Conservation (phyloP, 257 asterid genomes). For the Leptodermis oblonga region DNA sequence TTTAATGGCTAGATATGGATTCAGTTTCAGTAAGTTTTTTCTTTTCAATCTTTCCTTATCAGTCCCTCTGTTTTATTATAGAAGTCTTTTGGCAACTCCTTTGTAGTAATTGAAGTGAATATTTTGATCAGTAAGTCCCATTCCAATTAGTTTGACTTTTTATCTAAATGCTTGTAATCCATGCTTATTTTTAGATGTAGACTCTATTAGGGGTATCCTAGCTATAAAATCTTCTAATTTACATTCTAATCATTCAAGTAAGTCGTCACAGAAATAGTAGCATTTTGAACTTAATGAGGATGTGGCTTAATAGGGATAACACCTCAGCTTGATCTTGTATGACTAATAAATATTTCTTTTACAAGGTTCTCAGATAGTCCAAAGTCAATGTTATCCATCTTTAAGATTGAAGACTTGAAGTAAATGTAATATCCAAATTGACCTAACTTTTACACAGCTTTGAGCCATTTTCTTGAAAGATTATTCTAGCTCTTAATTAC, state of each 20-base stretch:
- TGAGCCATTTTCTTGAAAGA: slow-evolving; percentile 4
- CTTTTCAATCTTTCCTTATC: not conserved
- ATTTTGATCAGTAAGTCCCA: not conserved
- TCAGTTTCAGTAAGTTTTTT: slow-evolving; percentile 78
- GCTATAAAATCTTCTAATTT: not conserved
- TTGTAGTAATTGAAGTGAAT: not conserved
- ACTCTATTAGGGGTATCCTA: not conserved
- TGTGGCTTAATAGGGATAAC: no score
- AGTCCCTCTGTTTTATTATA: not conserved
- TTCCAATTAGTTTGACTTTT: not conserved
- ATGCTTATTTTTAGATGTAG: not conserved
- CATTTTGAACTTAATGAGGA: not conserved
- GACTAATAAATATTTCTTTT: no score
- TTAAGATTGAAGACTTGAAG: not conserved
- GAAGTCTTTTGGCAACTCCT: not conserved
- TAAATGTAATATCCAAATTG: not conserved
- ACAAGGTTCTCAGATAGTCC: no score
- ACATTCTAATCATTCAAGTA: not conserved
- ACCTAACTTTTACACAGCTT: not conserved
- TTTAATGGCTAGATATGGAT: slow-evolving; percentile 91
- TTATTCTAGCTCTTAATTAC: slow-evolving; percentile 28
- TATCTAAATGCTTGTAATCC: not conserved
- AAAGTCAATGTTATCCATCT: no score
- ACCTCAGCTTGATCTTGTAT: no score
- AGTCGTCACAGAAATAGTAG: not conserved